phyloP scores from a whole-genome alignment of 192 early-diverging fungal genomes.

The Coemansia erecta region DNA sequence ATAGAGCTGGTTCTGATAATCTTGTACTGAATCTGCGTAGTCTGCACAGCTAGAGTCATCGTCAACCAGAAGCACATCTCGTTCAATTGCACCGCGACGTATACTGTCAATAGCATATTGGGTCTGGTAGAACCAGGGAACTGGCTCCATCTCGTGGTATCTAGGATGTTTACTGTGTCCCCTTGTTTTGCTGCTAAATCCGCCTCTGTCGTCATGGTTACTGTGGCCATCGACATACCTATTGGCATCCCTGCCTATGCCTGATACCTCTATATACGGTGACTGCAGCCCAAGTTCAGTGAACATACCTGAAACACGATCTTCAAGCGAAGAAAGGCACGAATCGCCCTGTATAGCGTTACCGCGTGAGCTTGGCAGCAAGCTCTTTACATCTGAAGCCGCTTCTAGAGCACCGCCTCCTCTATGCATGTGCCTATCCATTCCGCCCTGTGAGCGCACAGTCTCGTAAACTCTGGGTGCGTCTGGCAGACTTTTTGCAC shows the following conservation, averaged over 20 bases:
- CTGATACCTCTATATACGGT: constrained; percentile 13
- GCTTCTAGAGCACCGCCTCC: background rate
- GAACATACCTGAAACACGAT: constrained; percentile 39
- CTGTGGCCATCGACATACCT: background rate
- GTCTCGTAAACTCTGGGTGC: background rate
- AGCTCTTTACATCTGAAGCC: background rate
- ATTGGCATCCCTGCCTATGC: background rate
- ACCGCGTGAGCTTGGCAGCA: background rate
- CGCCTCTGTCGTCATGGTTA: background rate
- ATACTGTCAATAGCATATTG: constrained; percentile 1
- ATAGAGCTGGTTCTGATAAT: too few relatives aligned
- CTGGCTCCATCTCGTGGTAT: background rate
- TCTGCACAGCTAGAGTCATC: constrained; percentile 47
- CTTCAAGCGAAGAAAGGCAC: constrained; percentile 24
- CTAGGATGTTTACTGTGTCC: too few relatives aligned
- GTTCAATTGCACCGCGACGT: background rate
- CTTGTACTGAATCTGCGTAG: background rate
- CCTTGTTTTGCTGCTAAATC: background rate
- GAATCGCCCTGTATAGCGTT: background rate
- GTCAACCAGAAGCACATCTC: constrained; percentile 29
- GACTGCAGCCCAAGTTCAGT: constrained; percentile 28
- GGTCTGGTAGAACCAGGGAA: constrained; percentile 22
- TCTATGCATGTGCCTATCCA: background rate
- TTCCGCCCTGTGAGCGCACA: background rate
- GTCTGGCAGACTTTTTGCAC: constrained; percentile 20